These are phyloP conservation scores for Trichophyton verrucosum DNA, from an alignment of 2,329 filamentous ascomycete species.

Conservation along the genomic window DNA sequence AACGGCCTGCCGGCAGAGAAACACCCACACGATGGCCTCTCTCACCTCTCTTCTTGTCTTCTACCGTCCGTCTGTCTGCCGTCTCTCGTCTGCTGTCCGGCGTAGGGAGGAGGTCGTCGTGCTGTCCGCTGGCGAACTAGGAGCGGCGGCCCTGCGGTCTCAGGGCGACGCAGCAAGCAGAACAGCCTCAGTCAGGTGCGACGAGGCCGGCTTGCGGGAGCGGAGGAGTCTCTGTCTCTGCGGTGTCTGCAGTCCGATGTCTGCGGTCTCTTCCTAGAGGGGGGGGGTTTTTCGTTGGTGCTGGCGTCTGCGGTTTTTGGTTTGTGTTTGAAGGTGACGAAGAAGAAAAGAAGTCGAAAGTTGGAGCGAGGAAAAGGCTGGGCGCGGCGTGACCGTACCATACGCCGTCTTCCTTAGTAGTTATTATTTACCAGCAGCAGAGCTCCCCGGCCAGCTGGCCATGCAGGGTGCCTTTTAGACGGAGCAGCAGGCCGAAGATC, in stretches of 20 bases:
- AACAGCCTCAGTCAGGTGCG: background rate
- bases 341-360: constrained; percentile 3
- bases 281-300: background rate
- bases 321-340: background rate
- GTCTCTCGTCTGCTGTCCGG: no score
- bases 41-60: no score
- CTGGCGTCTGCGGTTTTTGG: background rate
- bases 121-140: background rate
- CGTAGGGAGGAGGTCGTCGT: no score
- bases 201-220: background rate
- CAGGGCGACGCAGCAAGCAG: constrained; percentile 5
- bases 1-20: no score
- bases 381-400: background rate
- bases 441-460: background rate
- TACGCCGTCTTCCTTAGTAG: background rate
- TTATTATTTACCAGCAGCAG: no score
- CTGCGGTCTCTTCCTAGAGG: background rate
- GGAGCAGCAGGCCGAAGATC: background rate
- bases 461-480: background rate
- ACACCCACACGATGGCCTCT: no score
- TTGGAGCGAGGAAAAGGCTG: background rate
- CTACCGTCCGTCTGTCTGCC: no score
- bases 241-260: background rate
- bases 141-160: background rate
- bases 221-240: background rate